Evolutionary conservation across 169 alveolate genomes (phyloP).

Genomic region (Plasmodium falciparum): DNA sequence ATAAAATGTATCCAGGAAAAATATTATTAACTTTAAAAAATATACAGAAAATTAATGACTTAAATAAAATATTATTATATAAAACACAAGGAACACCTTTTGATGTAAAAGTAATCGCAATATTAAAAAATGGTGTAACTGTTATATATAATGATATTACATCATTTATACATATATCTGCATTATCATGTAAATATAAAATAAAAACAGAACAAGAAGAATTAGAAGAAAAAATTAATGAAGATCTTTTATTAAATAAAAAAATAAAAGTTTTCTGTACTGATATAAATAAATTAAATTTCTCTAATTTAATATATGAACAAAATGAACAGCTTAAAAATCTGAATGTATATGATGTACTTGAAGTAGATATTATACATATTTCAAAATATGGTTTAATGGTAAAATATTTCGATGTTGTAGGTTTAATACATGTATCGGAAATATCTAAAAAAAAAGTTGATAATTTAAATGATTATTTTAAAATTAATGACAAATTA

Average conservation of each 20-base stretch:
- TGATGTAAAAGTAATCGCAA: conserved; percentile 40
- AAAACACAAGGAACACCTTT: conserved; percentile 61
- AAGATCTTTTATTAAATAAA: conserved; percentile 29
- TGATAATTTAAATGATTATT: conserved; percentile 23
- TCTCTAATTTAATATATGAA: conserved; percentile 68
- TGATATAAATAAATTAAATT: conserved; percentile 64
- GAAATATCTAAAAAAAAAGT: conserved; percentile 70
- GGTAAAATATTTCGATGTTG: conserved; percentile 72
- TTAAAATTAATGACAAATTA: conserved; percentile 63
- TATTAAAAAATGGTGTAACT: conserved; percentile 68
- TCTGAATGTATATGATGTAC: conserved; percentile 45
- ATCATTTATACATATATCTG: conserved; percentile 64
- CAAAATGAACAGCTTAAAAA: conserved; percentile 73
- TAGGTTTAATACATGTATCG: conserved; percentile 61
- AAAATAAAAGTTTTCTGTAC: conserved; percentile 66
- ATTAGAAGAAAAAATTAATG: conserved; percentile 14
- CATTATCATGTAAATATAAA: conserved; percentile 62
- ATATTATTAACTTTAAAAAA: conserved; percentile 70
- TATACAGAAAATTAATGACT: conserved; percentile 76
- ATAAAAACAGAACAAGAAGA: conserved; percentile 32
- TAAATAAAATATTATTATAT: conserved; percentile 52
- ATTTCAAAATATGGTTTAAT: conserved; percentile 74
- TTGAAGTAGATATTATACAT: conserved; percentile 71
- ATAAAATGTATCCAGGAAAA: conserved; percentile 68
- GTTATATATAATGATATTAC: conserved; percentile 63